These are phyloP conservation scores for Oryza officinalis DNA, from an alignment of 176 grass and related monocot genomes.

Conservation along the genomic window DNA sequence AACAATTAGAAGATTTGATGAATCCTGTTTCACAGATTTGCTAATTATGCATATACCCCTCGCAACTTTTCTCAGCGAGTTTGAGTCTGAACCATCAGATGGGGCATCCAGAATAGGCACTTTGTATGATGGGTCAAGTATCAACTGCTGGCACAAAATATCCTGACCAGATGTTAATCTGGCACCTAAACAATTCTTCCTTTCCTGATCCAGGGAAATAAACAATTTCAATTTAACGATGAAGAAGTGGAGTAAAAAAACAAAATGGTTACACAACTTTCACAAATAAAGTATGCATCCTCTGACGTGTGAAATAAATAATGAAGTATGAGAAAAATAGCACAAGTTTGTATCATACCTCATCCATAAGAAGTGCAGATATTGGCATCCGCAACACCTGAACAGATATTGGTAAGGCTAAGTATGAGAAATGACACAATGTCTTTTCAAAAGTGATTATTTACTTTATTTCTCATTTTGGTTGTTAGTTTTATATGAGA, in stretches of 20 bases:
- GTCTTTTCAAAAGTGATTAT: too few relatives aligned
- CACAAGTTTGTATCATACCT: slow-evolving; percentile 48
- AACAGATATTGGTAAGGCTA: slow-evolving; percentile 29
- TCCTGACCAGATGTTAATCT: slow-evolving; percentile 90
- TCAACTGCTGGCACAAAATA: slow-evolving; percentile 73
- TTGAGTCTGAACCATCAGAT: slow-evolving; percentile 48
- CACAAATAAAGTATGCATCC: slow-evolving; percentile 19
- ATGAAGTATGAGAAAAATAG: neutral
- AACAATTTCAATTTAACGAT: neutral
- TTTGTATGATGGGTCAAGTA: slow-evolving; percentile 71
- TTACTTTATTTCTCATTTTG: too few relatives aligned
- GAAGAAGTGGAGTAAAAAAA: neutral
- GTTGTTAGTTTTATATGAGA: too few relatives aligned
- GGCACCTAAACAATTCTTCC: slow-evolving; percentile 58
- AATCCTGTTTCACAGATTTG: slow-evolving; percentile 58
- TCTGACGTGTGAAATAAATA: slow-evolving; percentile 9
- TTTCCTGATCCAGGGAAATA: slow-evolving; percentile 52
- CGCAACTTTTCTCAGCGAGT: slow-evolving; percentile 45
- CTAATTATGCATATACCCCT: slow-evolving; percentile 78
- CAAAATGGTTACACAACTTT: neutral
- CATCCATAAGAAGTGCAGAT: slow-evolving; percentile 61
- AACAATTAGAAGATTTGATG: slow-evolving; percentile 76
- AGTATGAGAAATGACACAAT: neutral
- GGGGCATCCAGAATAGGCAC: slow-evolving; percentile 52
- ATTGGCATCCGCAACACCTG: slow-evolving; percentile 91